Evolutionary conservation across 176 grass and related monocot genomes (phyloP), one percentile per base, ranked within the genome.

Genomic region (Rhynchospora tenuis): DNA sequence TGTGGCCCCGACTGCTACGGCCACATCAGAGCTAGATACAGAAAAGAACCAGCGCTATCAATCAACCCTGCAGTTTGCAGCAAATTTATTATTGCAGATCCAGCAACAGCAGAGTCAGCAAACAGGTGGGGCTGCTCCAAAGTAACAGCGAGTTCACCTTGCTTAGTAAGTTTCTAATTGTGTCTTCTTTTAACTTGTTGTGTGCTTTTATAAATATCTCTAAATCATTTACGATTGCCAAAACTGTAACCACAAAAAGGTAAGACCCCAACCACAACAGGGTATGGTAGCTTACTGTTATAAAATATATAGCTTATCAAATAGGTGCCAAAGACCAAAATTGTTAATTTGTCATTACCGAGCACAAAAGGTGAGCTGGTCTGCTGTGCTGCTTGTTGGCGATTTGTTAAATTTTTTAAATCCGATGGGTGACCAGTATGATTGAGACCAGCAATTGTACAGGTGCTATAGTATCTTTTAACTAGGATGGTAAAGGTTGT

Each of bases 1-100:
- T 89, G 70, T 78, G 31, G 73, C 79, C 64, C 58, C 93, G 58
- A 74, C 86, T 87, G 64, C 86, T 83, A 67, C 78, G 33, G 87
- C 85, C 23, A 74, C 62, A 76, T 74, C 84, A 81, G 82, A 87
- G 3, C 86, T 81, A 0, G 96, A 99, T 89, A 90, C 82, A 48
- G 93, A 99, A 80, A 95, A 91, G 91, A 95, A 90, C 80, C 92
- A 93, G 84, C 85, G 90, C 63, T 95, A 95, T 72, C 91, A 93
- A 56, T 89, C 96, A 9, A 99, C 96, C 52, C 96, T 99, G 26
- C 88, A 95, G 55, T 90, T 99, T 84, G 96, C 96, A 71, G 93
- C 92, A 59, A 91, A 64, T 59, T 89, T 99, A 80, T 86, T 95
- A 44, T 83, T 86, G 52, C 89, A 90, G 82, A 48, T 99, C 81